These are phyloP conservation scores for Rosa persica DNA, from an alignment of 306 rosid genomes.

Conservation along the genomic window DNA sequence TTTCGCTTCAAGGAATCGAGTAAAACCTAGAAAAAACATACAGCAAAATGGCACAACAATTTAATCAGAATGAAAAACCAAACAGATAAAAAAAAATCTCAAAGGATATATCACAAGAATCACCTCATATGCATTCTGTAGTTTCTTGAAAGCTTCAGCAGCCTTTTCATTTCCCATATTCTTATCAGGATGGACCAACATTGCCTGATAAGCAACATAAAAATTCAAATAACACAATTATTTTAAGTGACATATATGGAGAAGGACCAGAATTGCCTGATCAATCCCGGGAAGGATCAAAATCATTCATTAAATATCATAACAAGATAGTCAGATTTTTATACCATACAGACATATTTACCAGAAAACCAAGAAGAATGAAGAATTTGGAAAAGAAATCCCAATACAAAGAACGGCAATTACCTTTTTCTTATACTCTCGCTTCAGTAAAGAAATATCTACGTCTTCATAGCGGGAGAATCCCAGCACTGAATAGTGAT, in stretches of 20 bases:
- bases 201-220: slow-evolving; percentile 64
- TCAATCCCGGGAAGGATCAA: slow-evolving; percentile 10
- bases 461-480: slow-evolving; percentile 63
- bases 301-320: slow-evolving; percentile 13
- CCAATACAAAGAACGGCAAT: slow-evolving; percentile 21
- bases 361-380: slow-evolving; percentile 16
- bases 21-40: slow-evolving; percentile 58
- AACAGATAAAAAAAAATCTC: neutral
- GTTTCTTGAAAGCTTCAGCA: slow-evolving; percentile 96
- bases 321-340: slow-evolving; percentile 13
- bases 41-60: slow-evolving; percentile 5
- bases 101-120: slow-evolving; percentile 20
- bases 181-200: slow-evolving; percentile 99
- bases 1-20: slow-evolving; percentile 84
- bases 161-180: slow-evolving; percentile 99
- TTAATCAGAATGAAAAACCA: slow-evolving; percentile 21
- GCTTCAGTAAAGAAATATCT: slow-evolving; percentile 74
- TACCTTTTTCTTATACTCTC: slow-evolving; percentile 96
- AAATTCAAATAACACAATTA: neutral
- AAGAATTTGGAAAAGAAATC: slow-evolving; percentile 8
- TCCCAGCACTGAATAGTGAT: slow-evolving; percentile 87
- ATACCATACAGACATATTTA: slow-evolving; percentile 18
- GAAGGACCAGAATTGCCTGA: neutral
- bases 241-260: neutral
- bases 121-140: slow-evolving; percentile 98